Conservation (phyloP, 768 basidiomycete genomes). For the Pleurotus eryngii region DNA sequence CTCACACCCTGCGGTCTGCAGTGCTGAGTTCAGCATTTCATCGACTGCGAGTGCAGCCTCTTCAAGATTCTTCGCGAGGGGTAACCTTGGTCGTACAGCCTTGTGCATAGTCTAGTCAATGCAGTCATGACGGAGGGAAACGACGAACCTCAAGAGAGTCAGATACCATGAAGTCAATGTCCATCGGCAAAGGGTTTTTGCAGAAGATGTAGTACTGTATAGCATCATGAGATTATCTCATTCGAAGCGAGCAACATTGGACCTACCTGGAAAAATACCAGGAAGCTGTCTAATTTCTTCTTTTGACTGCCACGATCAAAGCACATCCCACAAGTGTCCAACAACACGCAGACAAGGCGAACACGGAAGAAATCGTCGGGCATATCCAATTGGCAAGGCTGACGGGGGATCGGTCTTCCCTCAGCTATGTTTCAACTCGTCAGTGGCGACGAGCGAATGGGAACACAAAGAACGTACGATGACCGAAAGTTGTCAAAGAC, state of each 20-base stretch:
- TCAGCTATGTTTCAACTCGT: constrained; percentile 56
- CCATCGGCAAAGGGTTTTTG: constrained; percentile 91
- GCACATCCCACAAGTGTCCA: constrained; percentile 97
- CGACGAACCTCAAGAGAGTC: constrained; percentile 84
- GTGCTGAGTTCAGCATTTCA: constrained; percentile 74
- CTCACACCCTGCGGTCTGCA: constrained; percentile 58
- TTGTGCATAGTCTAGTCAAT: constrained; percentile 23
- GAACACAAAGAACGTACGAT: constrained; percentile 60
- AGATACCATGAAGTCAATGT: constrained; percentile 94
- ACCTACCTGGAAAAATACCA: constrained; percentile 88
- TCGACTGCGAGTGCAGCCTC: constrained; percentile 89
- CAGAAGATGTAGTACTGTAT: constrained; percentile 79
- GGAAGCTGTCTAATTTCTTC: constrained; percentile 89
- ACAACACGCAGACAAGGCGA: constrained; percentile 83
- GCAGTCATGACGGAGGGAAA: background rate
- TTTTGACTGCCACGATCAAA: constrained; percentile 93
- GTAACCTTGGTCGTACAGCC: constrained; percentile 85
- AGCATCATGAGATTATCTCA: too few relatives aligned
- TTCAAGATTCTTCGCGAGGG: constrained; percentile 68
- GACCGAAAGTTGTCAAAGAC: constrained; percentile 93
- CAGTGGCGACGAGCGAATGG: constrained; percentile 6
- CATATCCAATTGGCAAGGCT: constrained; percentile 76
- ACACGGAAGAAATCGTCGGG: constrained; percentile 96
- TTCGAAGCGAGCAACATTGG: too few relatives aligned
- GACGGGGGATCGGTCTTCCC: constrained; percentile 79